Evolutionary conservation across 345 rosid species (phyloP).

Genomic region (Murraya koenigii): DNA sequence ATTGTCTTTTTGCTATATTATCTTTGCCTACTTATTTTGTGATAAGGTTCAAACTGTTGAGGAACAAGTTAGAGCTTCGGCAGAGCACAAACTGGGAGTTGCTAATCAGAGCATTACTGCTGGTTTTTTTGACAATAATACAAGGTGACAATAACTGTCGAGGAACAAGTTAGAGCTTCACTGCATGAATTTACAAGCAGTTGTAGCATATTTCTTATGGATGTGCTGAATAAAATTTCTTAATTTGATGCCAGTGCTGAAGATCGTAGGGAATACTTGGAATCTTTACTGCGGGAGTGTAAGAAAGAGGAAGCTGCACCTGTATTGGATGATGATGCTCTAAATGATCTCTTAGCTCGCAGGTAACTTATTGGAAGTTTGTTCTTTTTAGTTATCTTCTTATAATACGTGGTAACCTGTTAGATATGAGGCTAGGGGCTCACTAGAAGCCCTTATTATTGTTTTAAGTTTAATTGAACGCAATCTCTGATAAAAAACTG

Average conservation of each 20-base stretch:
- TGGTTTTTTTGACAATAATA: conserved; percentile 91
- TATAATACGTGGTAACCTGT: not conserved
- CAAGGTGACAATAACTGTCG: too few species aligned
- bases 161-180: too few species aligned
- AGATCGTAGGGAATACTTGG: conserved; percentile 92
- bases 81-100: conserved; percentile 95
- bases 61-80: conserved; percentile 94
- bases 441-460: not conserved
- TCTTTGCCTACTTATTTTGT: conserved; percentile 10
- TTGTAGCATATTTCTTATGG: conserved; percentile 7
- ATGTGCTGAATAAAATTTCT: conserved; percentile 10
- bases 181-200: not conserved
- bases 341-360: conserved; percentile 86
- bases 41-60: conserved; percentile 87
- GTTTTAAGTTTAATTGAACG: not conserved
- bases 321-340: conserved; percentile 79
- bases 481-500: not conserved
- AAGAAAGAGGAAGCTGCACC: conserved; percentile 95
- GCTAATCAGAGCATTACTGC: conserved; percentile 98
- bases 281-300: conserved; percentile 75
- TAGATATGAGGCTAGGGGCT: not conserved
- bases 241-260: conserved; percentile 61
- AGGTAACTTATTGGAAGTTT: conserved; percentile 42
- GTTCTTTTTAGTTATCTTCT: not conserved
- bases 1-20: not conserved